These are phyloP conservation scores for Vinca major DNA, from an alignment of 305 asterid species.

Conservation along the genomic window DNA sequence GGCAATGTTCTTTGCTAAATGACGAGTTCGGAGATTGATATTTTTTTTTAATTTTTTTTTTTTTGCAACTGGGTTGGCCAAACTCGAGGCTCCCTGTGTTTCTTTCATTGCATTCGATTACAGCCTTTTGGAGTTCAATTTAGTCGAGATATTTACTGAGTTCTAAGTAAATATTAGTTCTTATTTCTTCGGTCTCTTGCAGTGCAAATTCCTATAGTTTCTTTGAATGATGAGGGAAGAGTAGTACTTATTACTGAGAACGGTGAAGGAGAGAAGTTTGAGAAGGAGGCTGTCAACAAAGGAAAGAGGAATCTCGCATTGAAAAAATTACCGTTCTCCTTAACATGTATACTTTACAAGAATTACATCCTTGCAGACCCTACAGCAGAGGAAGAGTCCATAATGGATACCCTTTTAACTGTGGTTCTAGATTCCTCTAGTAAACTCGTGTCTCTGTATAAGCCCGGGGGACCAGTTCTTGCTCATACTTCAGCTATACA, in stretches of 20 bases:
- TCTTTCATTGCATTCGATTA: neutral
- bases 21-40: neutral
- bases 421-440: slow-evolving; percentile 63
- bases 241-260: slow-evolving; percentile 55
- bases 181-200: slow-evolving; percentile 24
- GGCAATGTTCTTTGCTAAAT: neutral
- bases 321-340: slow-evolving; percentile 47
- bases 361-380: slow-evolving; percentile 87
- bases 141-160: neutral
- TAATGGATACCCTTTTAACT: slow-evolving; percentile 69
- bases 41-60: no score
- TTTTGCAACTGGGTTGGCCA: neutral
- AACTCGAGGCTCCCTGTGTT: neutral
- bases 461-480: slow-evolving; percentile 82
- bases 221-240: slow-evolving; percentile 72
- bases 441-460: slow-evolving; percentile 66
- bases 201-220: slow-evolving; percentile 78
- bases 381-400: slow-evolving; percentile 80
- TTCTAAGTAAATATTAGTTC: neutral
- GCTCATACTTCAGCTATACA: slow-evolving; percentile 51
- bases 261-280: slow-evolving; percentile 33
- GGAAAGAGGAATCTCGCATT: slow-evolving; percentile 66
- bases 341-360: slow-evolving; percentile 75
- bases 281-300: slow-evolving; percentile 58
- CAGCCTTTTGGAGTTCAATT: neutral